Conservation (phyloP, 1,284 basidiomycete species). For the Apiotrichum mycotoxinovorans region DNA sequence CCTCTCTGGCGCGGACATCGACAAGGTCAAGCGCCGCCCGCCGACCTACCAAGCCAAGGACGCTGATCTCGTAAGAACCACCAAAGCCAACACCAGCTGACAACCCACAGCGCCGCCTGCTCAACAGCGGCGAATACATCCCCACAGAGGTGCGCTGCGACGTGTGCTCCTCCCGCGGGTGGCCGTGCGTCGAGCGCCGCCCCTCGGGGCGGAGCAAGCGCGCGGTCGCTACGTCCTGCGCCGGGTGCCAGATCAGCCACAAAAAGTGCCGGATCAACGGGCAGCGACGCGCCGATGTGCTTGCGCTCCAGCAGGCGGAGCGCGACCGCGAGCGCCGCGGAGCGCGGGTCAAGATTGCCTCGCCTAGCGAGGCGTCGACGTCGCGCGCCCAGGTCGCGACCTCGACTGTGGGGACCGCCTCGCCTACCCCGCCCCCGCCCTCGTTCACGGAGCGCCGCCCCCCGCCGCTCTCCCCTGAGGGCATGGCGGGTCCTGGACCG, state of each 20-base stretch:
- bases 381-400: no score
- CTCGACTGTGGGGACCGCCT: no score
- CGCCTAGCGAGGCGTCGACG: no score
- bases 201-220: neutral
- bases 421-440: no score
- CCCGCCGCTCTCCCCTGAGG: no score
- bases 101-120: neutral
- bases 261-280: slow-evolving; percentile 2
- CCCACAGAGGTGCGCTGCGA: neutral
- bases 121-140: slow-evolving; percentile 1
- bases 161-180: neutral
- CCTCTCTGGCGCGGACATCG: neutral
- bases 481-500: no score
- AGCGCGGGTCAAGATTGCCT: no score
- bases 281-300: neutral
- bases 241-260: slow-evolving; percentile 2
- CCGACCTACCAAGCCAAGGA: slow-evolving; percentile 1
- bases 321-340: neutral
- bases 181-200: neutral
- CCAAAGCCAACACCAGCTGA: neutral
- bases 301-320: neutral
- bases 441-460: no score
- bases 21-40: neutral
- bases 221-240: neutral
- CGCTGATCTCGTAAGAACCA: neutral